Evolutionary conservation across 495 filamentous ascomycete species (phyloP).

Genomic region (Podospora pseudocomata): DNA sequence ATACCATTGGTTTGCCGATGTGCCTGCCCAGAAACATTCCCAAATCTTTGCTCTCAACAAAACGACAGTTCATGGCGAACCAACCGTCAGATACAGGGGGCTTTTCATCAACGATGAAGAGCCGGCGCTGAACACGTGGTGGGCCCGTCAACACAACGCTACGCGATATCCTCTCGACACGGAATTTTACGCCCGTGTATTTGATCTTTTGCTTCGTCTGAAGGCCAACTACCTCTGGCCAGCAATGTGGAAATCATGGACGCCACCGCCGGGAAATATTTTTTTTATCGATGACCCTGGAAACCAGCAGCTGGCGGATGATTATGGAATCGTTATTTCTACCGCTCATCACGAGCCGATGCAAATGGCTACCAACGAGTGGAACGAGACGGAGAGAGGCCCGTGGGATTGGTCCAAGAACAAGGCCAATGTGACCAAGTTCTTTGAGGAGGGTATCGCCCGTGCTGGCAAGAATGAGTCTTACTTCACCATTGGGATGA

Average conservation of each 20-base stretch:
- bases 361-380: constrained; percentile 59
- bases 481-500: constrained; percentile 58
- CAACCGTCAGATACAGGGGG: constrained; percentile 61
- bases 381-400: constrained; percentile 41
- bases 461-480: constrained; percentile 52
- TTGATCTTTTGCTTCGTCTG: constrained; percentile 58
- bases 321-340: constrained; percentile 61
- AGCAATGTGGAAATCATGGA: constrained; percentile 55
- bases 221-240: constrained; percentile 66
- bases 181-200: constrained; percentile 59
- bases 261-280: constrained; percentile 35
- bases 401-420: constrained; percentile 60
- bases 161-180: constrained; percentile 45
- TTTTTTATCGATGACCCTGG: constrained; percentile 58
- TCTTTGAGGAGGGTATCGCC: constrained; percentile 51
- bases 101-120: constrained; percentile 69
- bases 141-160: constrained; percentile 22
- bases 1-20: constrained; percentile 63
- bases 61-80: constrained; percentile 49
- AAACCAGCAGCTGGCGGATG: constrained; percentile 56
- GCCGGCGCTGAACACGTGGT: constrained; percentile 46
- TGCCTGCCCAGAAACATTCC: constrained; percentile 45
- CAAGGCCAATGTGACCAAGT: constrained; percentile 50
- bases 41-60: constrained; percentile 50
- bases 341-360: constrained; percentile 63